phyloP scores from a whole-genome alignment of 2,329 filamentous ascomycete species.

The Didymella exigua region DNA sequence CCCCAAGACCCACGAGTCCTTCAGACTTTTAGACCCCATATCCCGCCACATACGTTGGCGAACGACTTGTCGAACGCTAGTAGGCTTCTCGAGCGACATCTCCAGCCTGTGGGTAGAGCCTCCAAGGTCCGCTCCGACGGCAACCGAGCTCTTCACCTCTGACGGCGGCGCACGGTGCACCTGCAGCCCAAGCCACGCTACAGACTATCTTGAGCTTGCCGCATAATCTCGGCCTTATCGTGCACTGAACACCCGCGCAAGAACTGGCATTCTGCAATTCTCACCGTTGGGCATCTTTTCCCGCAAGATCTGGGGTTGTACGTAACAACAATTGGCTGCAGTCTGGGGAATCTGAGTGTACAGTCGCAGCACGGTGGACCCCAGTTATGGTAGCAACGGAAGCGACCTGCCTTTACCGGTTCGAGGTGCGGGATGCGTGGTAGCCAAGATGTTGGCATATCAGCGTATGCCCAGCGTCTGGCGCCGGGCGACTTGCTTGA shows the following conservation, averaged over 20 bases:
- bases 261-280: constrained; percentile 1
- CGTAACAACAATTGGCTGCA: constrained; percentile 32
- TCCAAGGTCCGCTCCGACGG: constrained; percentile 3
- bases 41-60: background rate
- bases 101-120: constrained; percentile 14
- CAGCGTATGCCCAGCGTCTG: constrained; percentile 14
- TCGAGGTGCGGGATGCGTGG: constrained; percentile 9
- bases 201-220: background rate
- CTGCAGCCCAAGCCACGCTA: background rate
- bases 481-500: constrained; percentile 7
- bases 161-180: background rate
- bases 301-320: constrained; percentile 18
- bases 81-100: constrained; percentile 8
- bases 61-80: constrained; percentile 2
- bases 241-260: background rate
- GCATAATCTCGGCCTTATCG: constrained; percentile 13
- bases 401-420: constrained; percentile 15
- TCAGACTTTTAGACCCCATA: constrained; percentile 6
- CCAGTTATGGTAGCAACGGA: constrained; percentile 4
- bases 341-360: constrained; percentile 10
- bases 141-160: constrained; percentile 4
- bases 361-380: background rate
- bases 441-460: constrained; percentile 19
- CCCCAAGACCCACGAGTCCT: constrained; percentile 5
- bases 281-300: background rate